A percentile compares a stretch with the other conserved stretches of the same genome.
Evolutionary conservation across 805 yeast genomes (phyloP).

Genomic region (Zygoascus biomembranicola): DNA sequence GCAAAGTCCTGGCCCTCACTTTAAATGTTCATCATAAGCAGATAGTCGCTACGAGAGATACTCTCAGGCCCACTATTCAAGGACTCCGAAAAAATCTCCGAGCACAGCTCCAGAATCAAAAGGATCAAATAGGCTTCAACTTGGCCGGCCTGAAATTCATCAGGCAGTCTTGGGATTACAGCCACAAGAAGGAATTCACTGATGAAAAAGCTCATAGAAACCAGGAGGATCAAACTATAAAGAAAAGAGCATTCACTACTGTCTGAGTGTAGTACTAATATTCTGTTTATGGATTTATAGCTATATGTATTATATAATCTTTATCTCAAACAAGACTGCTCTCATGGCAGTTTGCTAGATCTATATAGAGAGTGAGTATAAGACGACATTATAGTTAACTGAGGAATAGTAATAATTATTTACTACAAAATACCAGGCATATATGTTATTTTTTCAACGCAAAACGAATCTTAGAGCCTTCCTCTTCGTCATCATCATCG

Average conservation of each 20-base stretch:
- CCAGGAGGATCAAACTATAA: slow-evolving; percentile 45
- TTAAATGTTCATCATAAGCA: slow-evolving; percentile 71
- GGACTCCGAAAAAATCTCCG: slow-evolving; percentile 58
- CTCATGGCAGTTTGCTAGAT: no score
- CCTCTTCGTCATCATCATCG: slow-evolving; percentile 15
- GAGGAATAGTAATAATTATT: no score
- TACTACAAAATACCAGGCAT: no score
- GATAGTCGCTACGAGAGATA: slow-evolving; percentile 52
- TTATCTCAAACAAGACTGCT: no score
- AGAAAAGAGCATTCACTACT: slow-evolving; percentile 57
- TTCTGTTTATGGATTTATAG: no score
- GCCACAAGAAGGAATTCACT: slow-evolving; percentile 63
- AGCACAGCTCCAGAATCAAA: slow-evolving; percentile 40
- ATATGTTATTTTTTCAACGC: not conserved
- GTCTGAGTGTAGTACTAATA: slow-evolving; percentile 2
- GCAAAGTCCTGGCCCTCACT: slow-evolving; percentile 69
- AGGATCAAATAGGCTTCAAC: slow-evolving; percentile 69
- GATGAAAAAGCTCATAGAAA: slow-evolving; percentile 55
- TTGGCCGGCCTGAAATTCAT: slow-evolving; percentile 71
- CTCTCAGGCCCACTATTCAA: slow-evolving; percentile 34
- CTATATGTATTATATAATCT: no score
- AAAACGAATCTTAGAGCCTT: not conserved
- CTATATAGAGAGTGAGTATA: no score
- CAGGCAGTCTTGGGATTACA: slow-evolving; percentile 68
- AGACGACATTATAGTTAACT: no score